phyloP scores from a whole-genome alignment of 805 yeast genomes.

The Grigorovia humatica region DNA sequence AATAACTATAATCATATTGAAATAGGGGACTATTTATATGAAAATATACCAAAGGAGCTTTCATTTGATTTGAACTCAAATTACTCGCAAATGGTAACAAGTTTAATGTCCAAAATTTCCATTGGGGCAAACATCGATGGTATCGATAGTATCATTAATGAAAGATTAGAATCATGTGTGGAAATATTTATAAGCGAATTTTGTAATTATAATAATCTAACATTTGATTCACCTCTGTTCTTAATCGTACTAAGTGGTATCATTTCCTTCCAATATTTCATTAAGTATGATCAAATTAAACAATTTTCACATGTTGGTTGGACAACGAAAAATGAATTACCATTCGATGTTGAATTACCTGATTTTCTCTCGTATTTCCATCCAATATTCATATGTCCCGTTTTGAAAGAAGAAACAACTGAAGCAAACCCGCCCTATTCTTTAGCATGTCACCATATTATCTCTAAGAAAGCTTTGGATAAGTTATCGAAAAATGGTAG shows the following conservation, averaged over 20 bases:
- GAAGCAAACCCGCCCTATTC: conserved; percentile 51
- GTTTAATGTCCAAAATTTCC: conserved; percentile 32
- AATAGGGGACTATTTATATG: conserved; percentile 34
- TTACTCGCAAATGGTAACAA: conserved; percentile 26
- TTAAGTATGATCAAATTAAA: conserved; percentile 35
- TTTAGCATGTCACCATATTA: conserved; percentile 54
- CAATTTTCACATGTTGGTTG: conserved; percentile 32
- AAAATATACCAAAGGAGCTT: conserved; percentile 20
- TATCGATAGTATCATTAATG: conserved; percentile 17
- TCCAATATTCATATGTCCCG: conserved; percentile 63
- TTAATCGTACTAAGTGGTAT: conserved; percentile 42
- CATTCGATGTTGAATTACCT: conserved; percentile 52
- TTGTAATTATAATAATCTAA: conserved; percentile 38
- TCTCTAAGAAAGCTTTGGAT: conserved; percentile 43
- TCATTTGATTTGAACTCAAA: conserved; percentile 27
- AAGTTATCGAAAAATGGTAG: conserved; percentile 36
- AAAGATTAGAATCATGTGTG: conserved; percentile 16
- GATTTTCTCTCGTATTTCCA: conserved; percentile 40
- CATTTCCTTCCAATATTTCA: conserved; percentile 42
- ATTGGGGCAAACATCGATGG: conserved; percentile 12
- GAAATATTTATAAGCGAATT: conserved; percentile 38
- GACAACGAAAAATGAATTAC: conserved; percentile 50
- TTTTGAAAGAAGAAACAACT: conserved; percentile 56
- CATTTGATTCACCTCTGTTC: conserved; percentile 45
- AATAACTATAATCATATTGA: conserved; percentile 6